These are phyloP conservation scores for Rauvolfia tetraphylla DNA, from an alignment of 257 asterid genomes.

Conservation along the genomic window DNA sequence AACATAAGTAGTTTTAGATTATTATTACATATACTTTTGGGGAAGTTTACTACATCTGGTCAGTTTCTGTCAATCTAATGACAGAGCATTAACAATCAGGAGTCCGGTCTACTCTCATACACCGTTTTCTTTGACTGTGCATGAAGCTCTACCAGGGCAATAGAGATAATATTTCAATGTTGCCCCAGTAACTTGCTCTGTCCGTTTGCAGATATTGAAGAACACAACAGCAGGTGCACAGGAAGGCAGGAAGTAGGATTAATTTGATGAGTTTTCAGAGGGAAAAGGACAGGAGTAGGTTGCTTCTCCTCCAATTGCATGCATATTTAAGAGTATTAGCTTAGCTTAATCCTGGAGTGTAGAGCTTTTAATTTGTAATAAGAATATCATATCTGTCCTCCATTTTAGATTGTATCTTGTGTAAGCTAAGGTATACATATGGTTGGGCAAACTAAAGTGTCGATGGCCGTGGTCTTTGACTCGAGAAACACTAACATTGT, in stretches of 20 bases:
- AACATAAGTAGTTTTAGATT: not conserved
- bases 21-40: not conserved
- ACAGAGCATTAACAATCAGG: not conserved
- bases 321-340: not conserved
- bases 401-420: not conserved
- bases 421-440: not conserved
- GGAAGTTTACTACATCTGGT: not conserved
- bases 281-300: not conserved
- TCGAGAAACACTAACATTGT: not conserved
- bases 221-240: slow-evolving; percentile 51
- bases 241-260: slow-evolving; percentile 39
- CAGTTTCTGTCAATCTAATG: not conserved
- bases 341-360: not conserved
- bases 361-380: not conserved
- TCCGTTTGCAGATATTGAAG: slow-evolving; percentile 44
- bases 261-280: not conserved
- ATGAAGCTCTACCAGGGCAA: not conserved
- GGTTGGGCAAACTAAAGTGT: not conserved
- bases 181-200: not conserved
- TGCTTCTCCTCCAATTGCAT: slow-evolving; percentile 1
- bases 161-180: not conserved
- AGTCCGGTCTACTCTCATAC: too few species aligned
- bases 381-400: not conserved
- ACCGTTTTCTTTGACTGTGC: not conserved
- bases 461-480: not conserved